A percentile compares a stretch with the other conserved stretches of the same genome.
Conservation (phyloP, 306 rosid species). For the Sophora flavescens region DNA sequence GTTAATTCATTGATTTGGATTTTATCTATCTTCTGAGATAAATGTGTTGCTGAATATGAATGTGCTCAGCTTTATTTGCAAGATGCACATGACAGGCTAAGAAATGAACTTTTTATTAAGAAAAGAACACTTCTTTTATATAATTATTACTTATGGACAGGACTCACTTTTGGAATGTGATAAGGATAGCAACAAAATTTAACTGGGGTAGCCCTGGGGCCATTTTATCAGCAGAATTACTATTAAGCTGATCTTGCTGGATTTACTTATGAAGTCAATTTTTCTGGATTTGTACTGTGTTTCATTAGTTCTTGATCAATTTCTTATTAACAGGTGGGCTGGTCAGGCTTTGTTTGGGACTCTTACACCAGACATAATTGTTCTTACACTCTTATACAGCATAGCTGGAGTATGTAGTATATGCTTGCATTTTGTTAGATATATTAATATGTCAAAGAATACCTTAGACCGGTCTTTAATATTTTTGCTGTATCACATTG, state of each 20-base stretch:
- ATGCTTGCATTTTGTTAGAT: slow-evolving; percentile 33
- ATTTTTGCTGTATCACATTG: slow-evolving; percentile 39
- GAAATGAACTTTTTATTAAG: background rate
- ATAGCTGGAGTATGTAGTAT: slow-evolving; percentile 88
- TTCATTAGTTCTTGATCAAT: slow-evolving; percentile 25
- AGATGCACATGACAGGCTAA: slow-evolving; percentile 1
- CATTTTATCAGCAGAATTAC: background rate
- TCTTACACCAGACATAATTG: slow-evolving; percentile 84
- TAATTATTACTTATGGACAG: background rate
- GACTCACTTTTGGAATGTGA: slow-evolving; percentile 9
- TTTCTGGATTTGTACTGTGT: slow-evolving; percentile 1
- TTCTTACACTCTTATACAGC: slow-evolving; percentile 93
- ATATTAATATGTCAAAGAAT: slow-evolving; percentile 15
- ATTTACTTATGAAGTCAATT: slow-evolving; percentile 5
- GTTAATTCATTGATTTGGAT: slow-evolving; percentile 13
- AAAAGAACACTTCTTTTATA: background rate
- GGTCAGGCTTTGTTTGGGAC: slow-evolving; percentile 99
- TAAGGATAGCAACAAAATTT: background rate
- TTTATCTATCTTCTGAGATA: background rate
- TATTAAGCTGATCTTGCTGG: slow-evolving; percentile 15
- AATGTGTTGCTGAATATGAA: slow-evolving; percentile 6
- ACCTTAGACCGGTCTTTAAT: slow-evolving; percentile 8
- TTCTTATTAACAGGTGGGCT: slow-evolving; percentile 85
- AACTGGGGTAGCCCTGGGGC: background rate
- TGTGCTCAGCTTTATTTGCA: slow-evolving; percentile 18